Conservation (phyloP, 176 grass and related monocot genomes). For the Phoenix roebelenii region DNA sequence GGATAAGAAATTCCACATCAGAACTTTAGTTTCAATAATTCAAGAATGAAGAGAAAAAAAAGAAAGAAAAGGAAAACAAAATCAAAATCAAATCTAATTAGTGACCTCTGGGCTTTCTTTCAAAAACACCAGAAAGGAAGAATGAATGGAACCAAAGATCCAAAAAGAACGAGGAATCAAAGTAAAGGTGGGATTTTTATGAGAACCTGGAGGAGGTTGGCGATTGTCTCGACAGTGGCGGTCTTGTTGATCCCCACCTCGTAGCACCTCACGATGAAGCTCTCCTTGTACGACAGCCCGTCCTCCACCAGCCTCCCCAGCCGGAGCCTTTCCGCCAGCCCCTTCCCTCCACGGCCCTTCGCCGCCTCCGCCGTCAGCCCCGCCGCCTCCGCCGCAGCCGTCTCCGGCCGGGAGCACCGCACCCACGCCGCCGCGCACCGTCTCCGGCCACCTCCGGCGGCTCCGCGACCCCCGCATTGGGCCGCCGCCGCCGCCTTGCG, state of each 20-base stretch:
- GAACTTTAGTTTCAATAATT: too few relatives aligned
- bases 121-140: too few relatives aligned
- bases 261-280: slow-evolving; percentile 76
- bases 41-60: not conserved
- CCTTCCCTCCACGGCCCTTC: slow-evolving; percentile 4
- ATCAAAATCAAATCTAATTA: slow-evolving; percentile 10
- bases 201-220: slow-evolving; percentile 79
- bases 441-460: not conserved
- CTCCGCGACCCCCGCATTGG: too few relatives aligned
- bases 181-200: slow-evolving; percentile 3
- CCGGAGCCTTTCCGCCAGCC: slow-evolving; percentile 60
- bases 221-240: slow-evolving; percentile 91
- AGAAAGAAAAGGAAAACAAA: slow-evolving; percentile 6
- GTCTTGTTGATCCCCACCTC: slow-evolving; percentile 98
- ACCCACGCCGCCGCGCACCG: not conserved
- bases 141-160: too few relatives aligned
- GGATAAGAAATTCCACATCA: too few relatives aligned
- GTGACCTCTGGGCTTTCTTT: too few relatives aligned
- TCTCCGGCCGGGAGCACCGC: not conserved
- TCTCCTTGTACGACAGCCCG: slow-evolving; percentile 87
- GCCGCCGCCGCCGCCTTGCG: too few relatives aligned
- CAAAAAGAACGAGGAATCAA: too few relatives aligned
- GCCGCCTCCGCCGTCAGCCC: not conserved
- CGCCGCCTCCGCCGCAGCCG: not conserved
- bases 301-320: slow-evolving; percentile 75